A percentile compares a stretch with the other conserved stretches of the same genome.
Evolutionary conservation across 2,329 filamentous ascomycete species (phyloP).

Genomic region (Cryphonectria carpinicola): DNA sequence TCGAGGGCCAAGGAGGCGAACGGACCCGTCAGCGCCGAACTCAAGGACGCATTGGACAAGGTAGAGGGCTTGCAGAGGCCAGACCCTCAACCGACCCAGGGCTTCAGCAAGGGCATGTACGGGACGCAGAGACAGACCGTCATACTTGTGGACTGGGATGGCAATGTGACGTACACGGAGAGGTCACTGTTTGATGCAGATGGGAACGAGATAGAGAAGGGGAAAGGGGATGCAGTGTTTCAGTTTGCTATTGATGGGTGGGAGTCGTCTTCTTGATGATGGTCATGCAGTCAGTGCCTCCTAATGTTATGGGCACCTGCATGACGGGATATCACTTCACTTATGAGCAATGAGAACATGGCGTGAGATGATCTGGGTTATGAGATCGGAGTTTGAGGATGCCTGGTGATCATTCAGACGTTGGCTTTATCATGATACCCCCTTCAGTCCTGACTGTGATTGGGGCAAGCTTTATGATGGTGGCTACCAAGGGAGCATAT

Average conservation of each 20-base stretch:
- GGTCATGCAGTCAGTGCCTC: background rate
- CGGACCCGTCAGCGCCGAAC: slow-evolving; percentile 41
- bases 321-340: background rate
- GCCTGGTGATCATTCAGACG: background rate
- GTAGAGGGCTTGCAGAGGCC: slow-evolving; percentile 38
- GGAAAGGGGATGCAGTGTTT: slow-evolving; percentile 59
- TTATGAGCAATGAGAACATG: background rate
- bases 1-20: slow-evolving; percentile 38
- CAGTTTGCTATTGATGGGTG: slow-evolving; percentile 61
- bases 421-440: background rate
- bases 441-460: background rate
- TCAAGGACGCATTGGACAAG: slow-evolving; percentile 41
- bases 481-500: background rate
- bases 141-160: slow-evolving; percentile 65
- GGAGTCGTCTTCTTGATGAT: slow-evolving; percentile 38
- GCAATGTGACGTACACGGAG: slow-evolving; percentile 63
- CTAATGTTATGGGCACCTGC: background rate
- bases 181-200: slow-evolving; percentile 63
- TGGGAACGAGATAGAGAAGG: slow-evolving; percentile 57
- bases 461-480: background rate
- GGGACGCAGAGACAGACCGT: slow-evolving; percentile 69
- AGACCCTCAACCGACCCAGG: slow-evolving; percentile 36
- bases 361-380: background rate
- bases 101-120: slow-evolving; percentile 63
- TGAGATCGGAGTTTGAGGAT: background rate